Evolutionary conservation across 495 filamentous ascomycete genomes (phyloP).

Genomic region (Tuber indicum): DNA sequence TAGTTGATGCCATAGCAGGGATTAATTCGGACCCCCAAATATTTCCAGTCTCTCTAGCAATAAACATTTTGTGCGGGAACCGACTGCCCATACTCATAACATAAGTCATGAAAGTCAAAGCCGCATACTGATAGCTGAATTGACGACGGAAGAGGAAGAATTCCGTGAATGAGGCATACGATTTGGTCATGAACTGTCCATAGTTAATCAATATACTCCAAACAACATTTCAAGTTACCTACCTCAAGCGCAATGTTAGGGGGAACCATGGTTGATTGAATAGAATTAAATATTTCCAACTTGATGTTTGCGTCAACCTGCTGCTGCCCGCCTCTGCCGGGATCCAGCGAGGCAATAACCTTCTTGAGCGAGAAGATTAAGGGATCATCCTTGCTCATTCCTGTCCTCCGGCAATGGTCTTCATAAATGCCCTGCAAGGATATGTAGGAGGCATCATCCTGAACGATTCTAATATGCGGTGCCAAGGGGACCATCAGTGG

Average conservation of each 20-base stretch:
- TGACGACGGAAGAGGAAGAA: slow-evolving; percentile 98
- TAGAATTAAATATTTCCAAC: slow-evolving; percentile 79
- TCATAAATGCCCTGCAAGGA: slow-evolving; percentile 91
- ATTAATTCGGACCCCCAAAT: slow-evolving; percentile 95
- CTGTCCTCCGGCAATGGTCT: slow-evolving; percentile 81
- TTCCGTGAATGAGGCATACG: slow-evolving; percentile 81
- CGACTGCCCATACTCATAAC: slow-evolving; percentile 91
- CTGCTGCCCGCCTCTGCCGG: slow-evolving; percentile 47
- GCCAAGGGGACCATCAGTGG: slow-evolving; percentile 91
- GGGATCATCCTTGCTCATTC: slow-evolving; percentile 88
- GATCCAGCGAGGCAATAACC: slow-evolving; percentile 65
- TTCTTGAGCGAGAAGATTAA: slow-evolving; percentile 92
- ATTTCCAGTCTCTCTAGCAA: slow-evolving; percentile 81
- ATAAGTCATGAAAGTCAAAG: slow-evolving; percentile 97
- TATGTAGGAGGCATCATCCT: slow-evolving; percentile 91
- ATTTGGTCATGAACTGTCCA: slow-evolving; percentile 68
- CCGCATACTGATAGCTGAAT: slow-evolving; percentile 93
- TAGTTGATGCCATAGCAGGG: slow-evolving; percentile 67
- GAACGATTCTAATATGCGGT: slow-evolving; percentile 84
- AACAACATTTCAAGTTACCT: slow-evolving; percentile 2
- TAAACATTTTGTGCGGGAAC: slow-evolving; percentile 88
- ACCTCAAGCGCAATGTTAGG: slow-evolving; percentile 65
- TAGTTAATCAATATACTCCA: slow-evolving; percentile 16
- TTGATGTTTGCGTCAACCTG: slow-evolving; percentile 51
- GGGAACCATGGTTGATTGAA: slow-evolving; percentile 86